These are phyloP conservation scores for Verticillium dahliae DNA, from an alignment of 2,329 filamentous ascomycete genomes.

Conservation along the genomic window DNA sequence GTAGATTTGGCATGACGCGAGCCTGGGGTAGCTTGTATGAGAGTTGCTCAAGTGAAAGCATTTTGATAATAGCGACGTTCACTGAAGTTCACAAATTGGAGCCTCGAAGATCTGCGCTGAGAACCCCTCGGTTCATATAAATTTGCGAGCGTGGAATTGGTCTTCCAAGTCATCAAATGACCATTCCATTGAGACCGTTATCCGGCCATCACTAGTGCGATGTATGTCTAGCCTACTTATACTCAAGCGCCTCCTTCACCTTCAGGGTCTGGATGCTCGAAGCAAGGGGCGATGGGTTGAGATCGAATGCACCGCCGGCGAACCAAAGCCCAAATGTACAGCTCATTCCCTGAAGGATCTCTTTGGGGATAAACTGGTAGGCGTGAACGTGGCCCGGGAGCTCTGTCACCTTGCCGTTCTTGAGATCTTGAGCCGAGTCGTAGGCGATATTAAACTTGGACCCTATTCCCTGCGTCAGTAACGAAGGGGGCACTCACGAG, in stretches of 20 bases:
- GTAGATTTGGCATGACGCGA: too few species aligned
- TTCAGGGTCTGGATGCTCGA: constrained; percentile 16
- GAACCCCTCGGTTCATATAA: too few species aligned
- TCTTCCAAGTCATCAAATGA: background rate
- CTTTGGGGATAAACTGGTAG: constrained; percentile 18
- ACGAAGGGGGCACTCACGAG: too few species aligned
- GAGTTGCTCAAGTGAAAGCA: too few species aligned
- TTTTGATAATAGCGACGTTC: too few species aligned
- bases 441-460: constrained; percentile 26
- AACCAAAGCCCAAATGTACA: constrained; percentile 16
- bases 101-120: too few species aligned
- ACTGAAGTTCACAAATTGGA: too few species aligned
- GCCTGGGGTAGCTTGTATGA: too few species aligned
- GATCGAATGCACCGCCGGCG: constrained; percentile 12
- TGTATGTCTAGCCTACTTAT: background rate
- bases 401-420: constrained; percentile 25
- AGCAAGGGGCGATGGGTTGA: constrained; percentile 12
- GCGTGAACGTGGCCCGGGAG: constrained; percentile 16
- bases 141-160: too few species aligned
- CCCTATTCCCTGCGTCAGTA: constrained; percentile 11
- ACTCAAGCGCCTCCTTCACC: constrained; percentile 16
- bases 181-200: background rate
- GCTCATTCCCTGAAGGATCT: constrained; percentile 14
- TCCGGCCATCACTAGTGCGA: background rate
- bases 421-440: constrained; percentile 23